Evolutionary conservation across 306 rosid genomes (phyloP), one percentile per base, ranked within the genome.

Genomic region (Corylus heterophylla): DNA sequence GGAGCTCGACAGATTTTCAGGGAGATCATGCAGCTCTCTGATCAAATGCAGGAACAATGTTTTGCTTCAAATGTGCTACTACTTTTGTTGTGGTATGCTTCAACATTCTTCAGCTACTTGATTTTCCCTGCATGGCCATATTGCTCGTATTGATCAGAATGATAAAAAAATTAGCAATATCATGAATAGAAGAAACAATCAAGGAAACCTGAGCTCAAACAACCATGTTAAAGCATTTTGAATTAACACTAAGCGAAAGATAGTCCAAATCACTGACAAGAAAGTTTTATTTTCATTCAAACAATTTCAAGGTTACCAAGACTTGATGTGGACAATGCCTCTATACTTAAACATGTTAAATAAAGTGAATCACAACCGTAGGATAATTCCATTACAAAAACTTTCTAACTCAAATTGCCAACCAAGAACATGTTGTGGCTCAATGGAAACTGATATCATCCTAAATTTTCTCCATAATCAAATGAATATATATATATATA

Each of bases 21-120:
- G 79, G 97, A 87, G 77, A 95, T 93, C 91, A 88, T 90, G 92
- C 93, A 95, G 35, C 35, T 31, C 35, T 31, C 35, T 31, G 35
- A 31, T 31, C 35, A 31, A 2, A 81, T 83, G 90, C 85, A 75
- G 99, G 99, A 77, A 95, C 99, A 82, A 93, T 89, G 87, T 93
- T 93, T 25, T 91, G 94, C 91, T 95, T 95, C 97, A 95, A 22
- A 22, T 22, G 22, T 89, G 85, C 92, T 84, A 74, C 89, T 85
- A 82, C 94, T 80, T 82, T 86, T 95, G 85, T 92, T 95, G 87
- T 95, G 99, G 83, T 87, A 91, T 47, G 99, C 97, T 93, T 95
- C 99, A 69, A 91, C 98, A 80, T 93, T 95, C 92, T 90, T 95
- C 88, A 91, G 99, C 83, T 95, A 95, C 87, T 29, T 29, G 31